Percentiles rank a stretch among this genome's conserved stretches.
phyloP scores from a whole-genome alignment of 148 eudicot species.

The Chenopodium formosanum region DNA sequence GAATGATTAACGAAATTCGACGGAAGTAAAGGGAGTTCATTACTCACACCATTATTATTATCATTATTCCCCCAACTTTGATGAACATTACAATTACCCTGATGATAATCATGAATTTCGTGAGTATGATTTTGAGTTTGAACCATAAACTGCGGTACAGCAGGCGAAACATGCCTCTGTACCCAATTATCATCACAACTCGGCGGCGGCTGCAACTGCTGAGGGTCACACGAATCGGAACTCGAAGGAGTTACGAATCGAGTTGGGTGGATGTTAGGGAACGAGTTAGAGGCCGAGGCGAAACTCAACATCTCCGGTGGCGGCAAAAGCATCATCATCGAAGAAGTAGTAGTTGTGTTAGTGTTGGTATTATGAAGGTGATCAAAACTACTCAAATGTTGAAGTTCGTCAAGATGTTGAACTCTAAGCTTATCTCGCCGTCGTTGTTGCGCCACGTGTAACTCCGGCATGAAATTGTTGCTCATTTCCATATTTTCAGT shows the following conservation, averaged over 20 bases:
- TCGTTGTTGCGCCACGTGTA: conserved; percentile 62
- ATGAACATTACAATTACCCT: background rate
- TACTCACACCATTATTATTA: conserved; percentile 5
- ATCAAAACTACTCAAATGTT: background rate
- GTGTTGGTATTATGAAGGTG: background rate
- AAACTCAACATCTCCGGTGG: conserved; percentile 25
- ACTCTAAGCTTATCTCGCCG: conserved; percentile 60
- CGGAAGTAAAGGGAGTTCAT: conserved; percentile 23
- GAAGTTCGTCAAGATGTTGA: conserved; percentile 21
- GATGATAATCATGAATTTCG: conserved; percentile 4
- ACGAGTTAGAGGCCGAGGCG: background rate
- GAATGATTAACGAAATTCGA: conserved; percentile 11
- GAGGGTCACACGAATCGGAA: conserved; percentile 9
- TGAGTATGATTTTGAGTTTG: background rate
- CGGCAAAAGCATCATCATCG: background rate
- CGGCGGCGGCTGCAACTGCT: background rate
- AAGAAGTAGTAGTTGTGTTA: background rate
- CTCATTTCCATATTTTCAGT: conserved; percentile 29
- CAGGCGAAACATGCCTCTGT: background rate
- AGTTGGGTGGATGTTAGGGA: conserved; percentile 24
- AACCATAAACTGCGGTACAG: background rate
- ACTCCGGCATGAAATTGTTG: conserved; percentile 19
- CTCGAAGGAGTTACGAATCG: conserved; percentile 17
- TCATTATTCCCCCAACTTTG: background rate
- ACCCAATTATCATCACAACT: conserved; percentile 14